Base-by-base conservation (phyloP, 2,329 filamentous ascomycete genomes). In the Neoascochyta sp. region DNA sequence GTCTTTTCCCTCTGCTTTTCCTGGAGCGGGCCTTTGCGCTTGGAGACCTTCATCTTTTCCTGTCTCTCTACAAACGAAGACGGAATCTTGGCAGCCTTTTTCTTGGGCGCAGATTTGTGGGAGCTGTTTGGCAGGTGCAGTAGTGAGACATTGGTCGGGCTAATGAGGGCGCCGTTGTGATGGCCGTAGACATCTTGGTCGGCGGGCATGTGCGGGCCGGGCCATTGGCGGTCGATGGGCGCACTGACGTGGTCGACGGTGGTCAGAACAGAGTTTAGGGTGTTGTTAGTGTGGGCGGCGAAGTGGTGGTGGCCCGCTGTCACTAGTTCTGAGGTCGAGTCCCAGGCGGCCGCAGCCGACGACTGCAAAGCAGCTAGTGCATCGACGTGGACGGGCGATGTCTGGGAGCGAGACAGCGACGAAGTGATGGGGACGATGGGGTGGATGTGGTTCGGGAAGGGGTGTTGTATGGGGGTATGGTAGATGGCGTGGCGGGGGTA, bases 1-100 rank as follows among this genome's bases (percentile, higher is more conserved):
- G 57, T 58, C 33, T 60, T 57, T 23, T 52, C 49, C 20, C 54
- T 42, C 15, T 43, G 46, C 14, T 50, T 43, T 22, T 56, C 52
- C 16, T 41, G 35, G 5, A 62, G 34, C 7, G 52, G 52, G 1
- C 56, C 57, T 29, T 46, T 49, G 10, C 58, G 50, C 30, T 47
- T 55, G 3, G 54, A 58, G 5, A 58, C 44, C 33, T 61, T 61
- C 18, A 47, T 35, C 34, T 62, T 62, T 17, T 52, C 43, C 29
- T 53, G 48, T 13, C 58, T 51, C 32, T 54, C 46, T n/a, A 52
- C 50, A 24, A 54, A 61, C 3, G 54, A 53, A 9, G 57, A 52
- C 11, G 55, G 50, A n/a, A 60, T 48, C 31, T 49, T 54, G 3
- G 54, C 44, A 11, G 40, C 36, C 24, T 51, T 55, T 28, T 51